Evolutionary conservation across 139 green algal genomes (phyloP).

Genomic region (Coccomyxa sp.): DNA sequence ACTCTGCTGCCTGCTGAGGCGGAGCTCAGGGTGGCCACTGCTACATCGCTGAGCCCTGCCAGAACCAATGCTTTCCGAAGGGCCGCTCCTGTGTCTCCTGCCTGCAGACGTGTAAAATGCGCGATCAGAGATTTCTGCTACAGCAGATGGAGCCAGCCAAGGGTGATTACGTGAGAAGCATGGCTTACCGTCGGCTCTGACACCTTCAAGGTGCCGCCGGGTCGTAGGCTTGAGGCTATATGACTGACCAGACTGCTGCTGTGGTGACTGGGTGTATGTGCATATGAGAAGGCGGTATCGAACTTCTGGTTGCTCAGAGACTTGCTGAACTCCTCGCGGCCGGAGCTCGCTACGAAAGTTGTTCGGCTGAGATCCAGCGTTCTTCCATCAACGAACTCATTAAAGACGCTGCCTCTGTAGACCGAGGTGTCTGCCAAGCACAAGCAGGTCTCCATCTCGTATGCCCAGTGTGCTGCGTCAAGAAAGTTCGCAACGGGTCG

Average conservation of each 20-base stretch:
- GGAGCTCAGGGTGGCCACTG: slow-evolving; percentile 8
- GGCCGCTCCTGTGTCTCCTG: no score
- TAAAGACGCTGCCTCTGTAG: no score
- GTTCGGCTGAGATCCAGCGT: no score
- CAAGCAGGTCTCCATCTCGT: no score
- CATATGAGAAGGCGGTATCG: no score
- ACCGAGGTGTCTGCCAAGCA: no score
- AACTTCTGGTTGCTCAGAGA: no score
- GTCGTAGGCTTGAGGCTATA: slow-evolving; percentile 15
- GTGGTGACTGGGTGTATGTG: slow-evolving; percentile 17
- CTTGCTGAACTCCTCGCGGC: no score
- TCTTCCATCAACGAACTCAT: no score
- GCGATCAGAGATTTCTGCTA: neutral
- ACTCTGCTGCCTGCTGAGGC: neutral
- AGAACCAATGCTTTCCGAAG: slow-evolving; percentile 52
- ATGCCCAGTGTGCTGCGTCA: no score
- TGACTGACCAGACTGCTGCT: slow-evolving; percentile 17
- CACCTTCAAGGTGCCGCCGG: slow-evolving; percentile 29
- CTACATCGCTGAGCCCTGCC: slow-evolving; percentile 37
- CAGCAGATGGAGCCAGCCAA: neutral
- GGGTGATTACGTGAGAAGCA: neutral
- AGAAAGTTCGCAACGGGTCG: no score
- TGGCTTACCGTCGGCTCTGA: slow-evolving; percentile 13
- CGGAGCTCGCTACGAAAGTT: no score
- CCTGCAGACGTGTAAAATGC: neutral